Conservation (phyloP, 2,329 filamentous ascomycete species). For the Penicillium expansum region DNA sequence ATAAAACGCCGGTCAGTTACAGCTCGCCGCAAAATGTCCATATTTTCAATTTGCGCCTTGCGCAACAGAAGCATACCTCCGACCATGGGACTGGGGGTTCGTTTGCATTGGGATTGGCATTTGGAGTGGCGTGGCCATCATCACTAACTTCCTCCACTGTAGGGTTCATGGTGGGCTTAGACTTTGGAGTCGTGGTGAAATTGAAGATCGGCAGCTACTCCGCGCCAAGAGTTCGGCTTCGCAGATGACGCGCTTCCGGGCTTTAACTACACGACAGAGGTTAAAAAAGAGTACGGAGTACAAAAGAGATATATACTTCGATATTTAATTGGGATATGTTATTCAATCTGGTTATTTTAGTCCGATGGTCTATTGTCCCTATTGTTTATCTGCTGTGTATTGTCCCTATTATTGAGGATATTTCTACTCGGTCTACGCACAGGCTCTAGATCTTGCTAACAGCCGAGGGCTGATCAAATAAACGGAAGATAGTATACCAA, state of each 20-base stretch:
- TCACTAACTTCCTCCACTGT: background rate
- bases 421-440: background rate
- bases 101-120: background rate
- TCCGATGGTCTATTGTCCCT: background rate
- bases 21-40: background rate
- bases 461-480: too few species aligned
- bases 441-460: too few species aligned
- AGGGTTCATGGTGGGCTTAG: conserved; percentile 9
- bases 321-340: too few species aligned
- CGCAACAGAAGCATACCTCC: conserved; percentile 19
- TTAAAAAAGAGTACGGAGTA: background rate
- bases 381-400: background rate
- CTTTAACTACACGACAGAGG: background rate
- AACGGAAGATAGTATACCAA: too few species aligned
- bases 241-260: conserved; percentile 3
- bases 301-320: background rate
- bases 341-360: background rate
- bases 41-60: background rate
- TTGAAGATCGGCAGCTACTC: conserved; percentile 23
- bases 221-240: conserved; percentile 20
- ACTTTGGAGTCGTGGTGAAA: conserved; percentile 4
- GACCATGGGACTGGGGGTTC: conserved; percentile 15
- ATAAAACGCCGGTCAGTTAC: background rate
- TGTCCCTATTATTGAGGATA: background rate
- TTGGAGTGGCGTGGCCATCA: background rate